These are phyloP conservation scores for Leccinellum albellum DNA, from an alignment of 768 basidiomycete species.

Conservation along the genomic window DNA sequence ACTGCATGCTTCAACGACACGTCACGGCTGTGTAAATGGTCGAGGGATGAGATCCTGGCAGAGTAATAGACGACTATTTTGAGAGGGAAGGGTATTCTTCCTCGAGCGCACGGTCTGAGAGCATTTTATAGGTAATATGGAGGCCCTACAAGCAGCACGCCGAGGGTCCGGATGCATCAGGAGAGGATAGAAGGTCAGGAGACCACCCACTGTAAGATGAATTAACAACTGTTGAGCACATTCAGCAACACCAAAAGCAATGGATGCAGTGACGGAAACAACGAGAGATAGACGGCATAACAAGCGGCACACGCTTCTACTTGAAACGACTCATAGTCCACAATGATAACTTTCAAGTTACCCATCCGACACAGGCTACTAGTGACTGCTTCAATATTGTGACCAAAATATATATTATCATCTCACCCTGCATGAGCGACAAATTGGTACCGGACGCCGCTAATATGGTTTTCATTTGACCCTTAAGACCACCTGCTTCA, in stretches of 20 bases:
- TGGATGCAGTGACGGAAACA: not conserved
- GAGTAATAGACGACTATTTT: constrained; percentile 10
- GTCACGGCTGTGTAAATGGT: not conserved
- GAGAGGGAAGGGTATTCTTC: not conserved
- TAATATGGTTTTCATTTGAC: too few species aligned
- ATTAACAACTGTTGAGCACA: too few species aligned
- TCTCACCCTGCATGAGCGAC: too few species aligned
- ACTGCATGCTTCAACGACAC: constrained; percentile 4
- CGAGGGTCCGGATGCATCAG: not conserved
- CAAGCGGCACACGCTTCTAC: not conserved
- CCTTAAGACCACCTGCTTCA: too few species aligned
- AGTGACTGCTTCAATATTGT: too few species aligned
- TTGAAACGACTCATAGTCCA: too few species aligned
- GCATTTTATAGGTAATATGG: not conserved
- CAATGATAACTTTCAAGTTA: too few species aligned
- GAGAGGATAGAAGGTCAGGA: not conserved
- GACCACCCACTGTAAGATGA: too few species aligned
- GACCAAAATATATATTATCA: too few species aligned
- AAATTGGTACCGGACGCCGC: too few species aligned
- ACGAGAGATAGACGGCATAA: not conserved
- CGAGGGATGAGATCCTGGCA: constrained; percentile 9
- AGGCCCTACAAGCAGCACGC: not conserved
- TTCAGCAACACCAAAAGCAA: too few species aligned
- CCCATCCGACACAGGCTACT: too few species aligned
- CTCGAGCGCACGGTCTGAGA: not conserved